Percentiles rank a stretch among this genome's conserved stretches.
These are phyloP conservation scores for Nemania sp. DNA, from an alignment of 2,329 filamentous ascomycete genomes.

Conservation along the genomic window DNA sequence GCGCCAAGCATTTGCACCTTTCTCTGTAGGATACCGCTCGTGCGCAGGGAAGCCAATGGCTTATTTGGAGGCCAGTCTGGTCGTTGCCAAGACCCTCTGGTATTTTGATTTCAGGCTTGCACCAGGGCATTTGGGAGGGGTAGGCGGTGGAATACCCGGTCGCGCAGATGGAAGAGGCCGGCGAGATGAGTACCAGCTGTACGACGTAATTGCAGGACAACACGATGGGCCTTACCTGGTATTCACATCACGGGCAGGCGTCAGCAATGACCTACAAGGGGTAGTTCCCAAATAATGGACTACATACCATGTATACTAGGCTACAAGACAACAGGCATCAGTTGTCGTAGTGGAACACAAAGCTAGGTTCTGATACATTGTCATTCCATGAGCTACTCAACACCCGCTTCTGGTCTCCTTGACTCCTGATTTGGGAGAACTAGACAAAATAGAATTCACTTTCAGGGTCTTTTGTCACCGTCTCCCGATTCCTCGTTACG, in stretches of 20 bases:
- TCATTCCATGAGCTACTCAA: too few relatives aligned
- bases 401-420: too few relatives aligned
- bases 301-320: too few relatives aligned
- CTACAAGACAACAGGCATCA: too few relatives aligned
- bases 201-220: not conserved
- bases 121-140: not conserved
- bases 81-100: slow-evolving; percentile 46
- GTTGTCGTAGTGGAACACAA: too few relatives aligned
- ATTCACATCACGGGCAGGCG: not conserved
- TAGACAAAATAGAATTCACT: not conserved
- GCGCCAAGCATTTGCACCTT: slow-evolving; percentile 34
- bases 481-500: not conserved
- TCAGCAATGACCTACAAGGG: not conserved
- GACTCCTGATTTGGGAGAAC: too few relatives aligned
- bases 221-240: not conserved
- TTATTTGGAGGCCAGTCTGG: slow-evolving; percentile 48
- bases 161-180: not conserved
- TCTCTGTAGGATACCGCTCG: slow-evolving; percentile 34
- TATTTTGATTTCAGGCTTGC: slow-evolving; percentile 41
- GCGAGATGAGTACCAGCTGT: not conserved
- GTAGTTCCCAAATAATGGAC: too few relatives aligned
- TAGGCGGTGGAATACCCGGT: not conserved
- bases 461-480: slow-evolving; percentile 1
- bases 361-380: too few relatives aligned
- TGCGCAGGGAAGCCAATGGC: slow-evolving; percentile 54